Evolutionary conservation across 306 rosid genomes (phyloP), one percentile per base, ranked within the genome.

Genomic region (Cucumis hystrix): DNA sequence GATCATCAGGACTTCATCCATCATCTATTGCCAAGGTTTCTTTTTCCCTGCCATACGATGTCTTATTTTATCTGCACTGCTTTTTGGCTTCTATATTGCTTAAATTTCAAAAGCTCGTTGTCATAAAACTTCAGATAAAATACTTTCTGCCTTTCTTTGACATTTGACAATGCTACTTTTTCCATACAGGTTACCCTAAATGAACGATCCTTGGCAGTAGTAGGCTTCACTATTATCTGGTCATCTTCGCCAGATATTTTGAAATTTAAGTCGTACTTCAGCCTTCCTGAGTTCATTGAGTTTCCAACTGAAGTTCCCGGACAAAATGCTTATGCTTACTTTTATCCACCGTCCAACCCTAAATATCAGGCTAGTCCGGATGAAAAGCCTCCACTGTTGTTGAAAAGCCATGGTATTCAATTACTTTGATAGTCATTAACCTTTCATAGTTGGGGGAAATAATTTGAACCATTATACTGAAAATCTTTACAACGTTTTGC

Each of bases 261-360:
- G 39, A 89, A 89, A 61, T 92, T 81, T 81, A 78, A 84, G 82
- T 79, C 90, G 4, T 95, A 89, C 85, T 81, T 87, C 82, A 95
- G 97, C 81, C 64, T 87, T 78, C 97, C 98, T 6, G 97, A 92
- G 83, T 78, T 95, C 18, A 87, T 92, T 75, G 97, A 92, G 83
- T 95, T 95, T 85, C 97, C 97, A 82, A 92, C 98, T 55, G 96
- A 87, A 84, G 91, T 95, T 82, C 89, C 92, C 23, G 97, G 97
- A 66, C 96, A 92, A 86, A 86, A 80, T 78, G 97, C 99, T 80
- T 95, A 86, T 79, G 99, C 98, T 30, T 95, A 86, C 89, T 91
- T 89, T 85, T 95, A 95, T 68, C 96, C 91, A 7, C 98, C 99
- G 10, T 69, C 87, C 28, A 95, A 89, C 85, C 88, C 92, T 63